phyloP scores from a whole-genome alignment of 1,139 yeast species.

The Taphrina communis region DNA sequence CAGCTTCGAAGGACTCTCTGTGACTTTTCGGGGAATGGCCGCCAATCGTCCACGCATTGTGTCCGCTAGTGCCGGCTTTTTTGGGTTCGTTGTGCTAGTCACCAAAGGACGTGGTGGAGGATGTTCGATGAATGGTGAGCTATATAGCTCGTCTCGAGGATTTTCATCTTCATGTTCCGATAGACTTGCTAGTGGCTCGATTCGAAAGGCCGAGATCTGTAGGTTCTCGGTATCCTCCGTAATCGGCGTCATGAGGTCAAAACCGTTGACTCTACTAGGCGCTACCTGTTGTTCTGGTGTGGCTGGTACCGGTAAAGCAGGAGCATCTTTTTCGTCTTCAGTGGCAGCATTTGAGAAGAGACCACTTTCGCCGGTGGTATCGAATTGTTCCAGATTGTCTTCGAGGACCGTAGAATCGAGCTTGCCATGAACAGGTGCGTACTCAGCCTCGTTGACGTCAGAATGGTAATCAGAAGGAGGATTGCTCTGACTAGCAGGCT shows the following conservation, averaged over 20 bases:
- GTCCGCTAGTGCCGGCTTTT: slow-evolving; percentile 17
- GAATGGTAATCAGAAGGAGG: slow-evolving; percentile 38
- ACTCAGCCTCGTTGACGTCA: slow-evolving; percentile 42
- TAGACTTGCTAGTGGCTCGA: slow-evolving; percentile 29
- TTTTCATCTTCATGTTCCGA: slow-evolving; percentile 36
- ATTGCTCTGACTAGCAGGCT: slow-evolving; percentile 19
- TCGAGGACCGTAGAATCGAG: neutral
- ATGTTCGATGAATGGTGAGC: slow-evolving; percentile 46
- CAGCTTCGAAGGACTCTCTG: slow-evolving; percentile 1
- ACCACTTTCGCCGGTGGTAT: neutral
- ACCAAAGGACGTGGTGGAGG: slow-evolving; percentile 43
- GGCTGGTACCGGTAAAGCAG: slow-evolving; percentile 42
- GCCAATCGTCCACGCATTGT: slow-evolving; percentile 7
- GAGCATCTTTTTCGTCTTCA: neutral
- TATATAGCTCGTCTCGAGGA: slow-evolving; percentile 26
- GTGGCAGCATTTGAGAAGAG: neutral
- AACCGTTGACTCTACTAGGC: slow-evolving; percentile 32
- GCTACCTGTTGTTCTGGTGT: slow-evolving; percentile 44
- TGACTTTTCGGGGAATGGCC: neutral
- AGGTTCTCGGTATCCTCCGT: slow-evolving; percentile 50
- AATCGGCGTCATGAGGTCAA: slow-evolving; percentile 50
- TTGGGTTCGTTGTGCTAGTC: neutral
- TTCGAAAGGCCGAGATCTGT: slow-evolving; percentile 43
- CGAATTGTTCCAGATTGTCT: neutral
- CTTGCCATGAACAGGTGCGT: slow-evolving; percentile 12